Evolutionary conservation across 176 grass and related monocot genomes (phyloP).

Genomic region (Hordeum vulgare): DNA sequence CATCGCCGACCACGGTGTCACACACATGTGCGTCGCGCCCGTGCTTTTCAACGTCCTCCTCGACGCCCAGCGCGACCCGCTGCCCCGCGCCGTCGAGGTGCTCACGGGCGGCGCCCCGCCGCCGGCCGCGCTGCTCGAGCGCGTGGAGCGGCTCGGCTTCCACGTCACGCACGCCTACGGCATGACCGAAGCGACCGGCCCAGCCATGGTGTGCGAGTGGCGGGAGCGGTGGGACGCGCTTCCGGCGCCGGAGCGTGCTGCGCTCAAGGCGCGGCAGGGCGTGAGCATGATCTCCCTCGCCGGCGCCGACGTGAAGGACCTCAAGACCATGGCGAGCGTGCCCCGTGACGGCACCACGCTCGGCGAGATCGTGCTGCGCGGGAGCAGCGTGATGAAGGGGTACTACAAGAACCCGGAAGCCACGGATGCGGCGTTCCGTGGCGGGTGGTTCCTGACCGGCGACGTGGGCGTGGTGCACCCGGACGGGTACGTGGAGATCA

Average conservation of each 20-base stretch:
- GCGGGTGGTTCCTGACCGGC: conserved; percentile 54
- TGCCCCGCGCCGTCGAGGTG: conserved; percentile 16
- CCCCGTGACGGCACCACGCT: conserved; percentile 35
- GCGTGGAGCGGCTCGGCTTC: conserved; percentile 40
- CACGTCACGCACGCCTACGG: conserved; percentile 53
- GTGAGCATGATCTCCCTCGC: conserved; percentile 41
- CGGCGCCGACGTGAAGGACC: conserved; percentile 42
- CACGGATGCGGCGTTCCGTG: conserved; percentile 26
- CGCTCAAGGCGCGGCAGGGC: conserved; percentile 52
- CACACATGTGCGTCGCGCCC: conserved; percentile 69
- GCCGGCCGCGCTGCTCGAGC: conserved; percentile 34
- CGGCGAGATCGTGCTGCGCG: conserved; percentile 52
- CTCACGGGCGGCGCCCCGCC: conserved; percentile 61
- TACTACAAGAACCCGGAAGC: conserved; percentile 20
- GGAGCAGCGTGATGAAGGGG: conserved; percentile 68
- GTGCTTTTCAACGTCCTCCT: conserved; percentile 55
- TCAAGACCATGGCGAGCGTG: conserved; percentile 44
- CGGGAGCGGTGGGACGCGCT: conserved; percentile 31
- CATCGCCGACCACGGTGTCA: conserved; percentile 35
- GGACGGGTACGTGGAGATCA: conserved; percentile 70
- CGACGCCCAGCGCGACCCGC: background rate
- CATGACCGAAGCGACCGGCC: conserved; percentile 55
- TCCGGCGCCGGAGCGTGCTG: conserved; percentile 10
- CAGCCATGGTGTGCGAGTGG: conserved; percentile 66
- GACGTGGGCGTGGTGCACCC: conserved; percentile 57